phyloP scores from a whole-genome alignment of 1,139 yeast species.

The Saccharomyces hybrid region DNA sequence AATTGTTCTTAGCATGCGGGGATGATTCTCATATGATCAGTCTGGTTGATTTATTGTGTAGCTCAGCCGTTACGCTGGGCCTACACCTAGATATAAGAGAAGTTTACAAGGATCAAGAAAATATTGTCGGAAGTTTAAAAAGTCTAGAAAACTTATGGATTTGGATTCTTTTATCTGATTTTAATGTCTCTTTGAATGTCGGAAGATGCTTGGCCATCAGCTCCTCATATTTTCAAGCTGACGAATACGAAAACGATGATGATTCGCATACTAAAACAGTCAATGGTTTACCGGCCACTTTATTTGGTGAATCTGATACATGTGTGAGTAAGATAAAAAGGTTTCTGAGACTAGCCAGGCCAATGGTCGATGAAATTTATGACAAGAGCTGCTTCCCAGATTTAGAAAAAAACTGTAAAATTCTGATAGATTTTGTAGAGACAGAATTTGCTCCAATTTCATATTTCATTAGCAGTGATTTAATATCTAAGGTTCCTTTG shows the following conservation, averaged over 20 bases:
- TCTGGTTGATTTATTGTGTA: conserved; percentile 20
- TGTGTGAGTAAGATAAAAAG: conserved; percentile 13
- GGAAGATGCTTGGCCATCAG: conserved; percentile 29
- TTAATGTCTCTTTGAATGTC: conserved; percentile 21
- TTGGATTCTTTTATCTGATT: conserved; percentile 26
- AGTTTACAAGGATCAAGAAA: conserved; percentile 19
- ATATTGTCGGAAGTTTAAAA: conserved; percentile 16
- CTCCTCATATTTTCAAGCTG: conserved; percentile 14
- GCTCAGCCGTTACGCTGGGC: conserved; percentile 29
- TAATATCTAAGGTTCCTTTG: conserved; percentile 10
- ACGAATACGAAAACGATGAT: conserved; percentile 2
- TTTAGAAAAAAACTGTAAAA: conserved; percentile 10
- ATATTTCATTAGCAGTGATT: conserved; percentile 13
- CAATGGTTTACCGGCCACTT: neutral
- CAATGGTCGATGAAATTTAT: conserved; percentile 13
- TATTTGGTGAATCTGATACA: neutral
- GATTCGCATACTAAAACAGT: neutral
- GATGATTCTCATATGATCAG: conserved; percentile 24
- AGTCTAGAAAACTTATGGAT: conserved; percentile 28
- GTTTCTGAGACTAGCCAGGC: conserved; percentile 17
- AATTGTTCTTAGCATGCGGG: conserved; percentile 18
- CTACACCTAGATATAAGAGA: conserved; percentile 27
- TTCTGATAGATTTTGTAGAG: conserved; percentile 15
- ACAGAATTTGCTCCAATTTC: conserved; percentile 17
- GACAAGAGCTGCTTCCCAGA: conserved; percentile 13